Evolutionary conservation across 345 rosid genomes (phyloP), one percentile per base, ranked within the genome.

Genomic region (Lepidium aucheri): DNA sequence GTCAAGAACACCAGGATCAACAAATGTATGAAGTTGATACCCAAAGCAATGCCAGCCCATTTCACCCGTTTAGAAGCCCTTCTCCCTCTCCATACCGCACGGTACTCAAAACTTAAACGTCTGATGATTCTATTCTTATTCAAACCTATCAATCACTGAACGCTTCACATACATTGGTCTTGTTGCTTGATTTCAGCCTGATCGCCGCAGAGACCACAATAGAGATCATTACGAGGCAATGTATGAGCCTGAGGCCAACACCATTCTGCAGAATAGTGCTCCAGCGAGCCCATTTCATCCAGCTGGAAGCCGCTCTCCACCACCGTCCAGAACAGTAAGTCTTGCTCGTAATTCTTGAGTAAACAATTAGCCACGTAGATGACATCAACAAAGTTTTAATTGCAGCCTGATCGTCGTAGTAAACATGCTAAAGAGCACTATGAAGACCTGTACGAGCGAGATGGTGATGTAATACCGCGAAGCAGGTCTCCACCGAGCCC

Each of bases 41-140:
- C 8, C 63, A 52, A 54, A 71, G 75, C 75, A 54, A 42, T 39
- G 69, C 75, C 0, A 71, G 75, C 69, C 75, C 75, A 26, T 70
- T 70, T 63, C 75, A 63, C 35, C 75, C 75, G 8, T 71, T 71
- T 58, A 54, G 9, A 46, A 71, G 75, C 69, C 75, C 69, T 44
- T 54, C 75, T 46, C 75, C 75, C 46, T 71, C 75, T 54, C 69
- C 75, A 28, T 71, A 45, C 69, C 69, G 12, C 17, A 71, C 75
- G 57, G 75, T 71, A 62, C 57, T 43, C 35, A 53, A 43, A 26
- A 36, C 34, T 13, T 52, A 9, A 20, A 41, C 14, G n/a, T 40
- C 17, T 60, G 2, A 40, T 51, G 4, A 42, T 35, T 24, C 3
- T 12, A 9, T 16, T 32, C 16, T 5, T n/a, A 33, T 33, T 50